A percentile compares a stretch with the other conserved stretches of the same genome.
These are phyloP conservation scores for Cydonia oblonga DNA, from an alignment of 331 rosid genomes.

Conservation along the genomic window DNA sequence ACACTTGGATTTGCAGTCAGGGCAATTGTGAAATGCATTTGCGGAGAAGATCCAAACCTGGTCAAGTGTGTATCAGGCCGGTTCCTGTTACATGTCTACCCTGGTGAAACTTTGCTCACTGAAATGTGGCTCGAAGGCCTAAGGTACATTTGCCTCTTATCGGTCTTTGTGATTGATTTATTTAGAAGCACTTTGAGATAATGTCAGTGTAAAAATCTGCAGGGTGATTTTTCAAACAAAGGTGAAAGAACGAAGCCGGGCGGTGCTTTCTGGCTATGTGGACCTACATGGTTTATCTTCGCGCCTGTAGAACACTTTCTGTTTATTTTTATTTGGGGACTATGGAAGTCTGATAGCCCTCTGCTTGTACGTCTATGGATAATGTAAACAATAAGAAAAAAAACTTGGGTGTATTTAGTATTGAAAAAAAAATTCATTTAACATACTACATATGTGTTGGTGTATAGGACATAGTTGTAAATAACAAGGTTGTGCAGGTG, in stretches of 20 bases:
- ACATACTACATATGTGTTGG: background rate
- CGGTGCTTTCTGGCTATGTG: constrained; percentile 69
- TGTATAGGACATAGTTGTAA: background rate
- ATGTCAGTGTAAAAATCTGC: constrained; percentile 19
- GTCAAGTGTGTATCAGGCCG: constrained; percentile 64
- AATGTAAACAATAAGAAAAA: background rate
- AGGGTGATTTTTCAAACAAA: constrained; percentile 75
- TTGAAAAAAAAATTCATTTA: background rate
- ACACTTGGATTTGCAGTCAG: constrained; percentile 82
- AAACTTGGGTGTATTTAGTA: background rate
- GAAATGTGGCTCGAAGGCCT: constrained; percentile 88
- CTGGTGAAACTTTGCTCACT: constrained; percentile 76
- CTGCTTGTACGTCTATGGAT: background rate
- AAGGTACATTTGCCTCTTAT: constrained; percentile 35
- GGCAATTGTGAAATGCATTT: constrained; percentile 71
- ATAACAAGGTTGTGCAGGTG: background rate
- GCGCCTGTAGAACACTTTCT: constrained; percentile 29
- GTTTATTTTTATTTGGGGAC: background rate
- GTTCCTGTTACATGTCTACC: constrained; percentile 88
- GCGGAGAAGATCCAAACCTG: constrained; percentile 60
- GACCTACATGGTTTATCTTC: constrained; percentile 39
- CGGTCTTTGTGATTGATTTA: background rate
- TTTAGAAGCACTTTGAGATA: background rate
- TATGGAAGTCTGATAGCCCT: background rate
- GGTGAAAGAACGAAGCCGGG: constrained; percentile 69